phyloP scores from a whole-genome alignment of 2,329 filamentous ascomycete genomes.

The Penicillium freii region DNA sequence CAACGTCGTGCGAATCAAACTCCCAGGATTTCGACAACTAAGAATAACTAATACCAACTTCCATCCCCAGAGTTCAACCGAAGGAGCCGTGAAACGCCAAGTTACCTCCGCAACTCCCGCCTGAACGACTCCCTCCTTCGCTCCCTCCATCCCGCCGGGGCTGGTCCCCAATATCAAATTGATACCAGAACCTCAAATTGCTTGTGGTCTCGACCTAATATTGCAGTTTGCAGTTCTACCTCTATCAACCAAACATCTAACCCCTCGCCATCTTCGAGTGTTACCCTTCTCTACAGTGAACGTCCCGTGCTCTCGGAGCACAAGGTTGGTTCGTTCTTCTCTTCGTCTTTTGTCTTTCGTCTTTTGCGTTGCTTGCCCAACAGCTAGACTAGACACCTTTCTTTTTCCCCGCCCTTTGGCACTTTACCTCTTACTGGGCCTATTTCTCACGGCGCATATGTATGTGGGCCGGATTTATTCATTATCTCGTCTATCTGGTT shows the following conservation, averaged over 20 bases:
- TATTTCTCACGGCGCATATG: conserved; percentile 3
- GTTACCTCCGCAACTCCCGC: conserved; percentile 35
- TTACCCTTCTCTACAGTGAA: conserved; percentile 16
- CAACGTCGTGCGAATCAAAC: conserved; percentile 13
- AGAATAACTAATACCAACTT: conserved; percentile 36
- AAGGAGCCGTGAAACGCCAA: conserved; percentile 36
- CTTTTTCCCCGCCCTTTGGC: conserved; percentile 6
- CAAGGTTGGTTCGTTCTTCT: conserved; percentile 38
- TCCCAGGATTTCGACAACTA: conserved; percentile 22
- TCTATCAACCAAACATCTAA: conserved; percentile 5
- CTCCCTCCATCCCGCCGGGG: conserved; percentile 26
- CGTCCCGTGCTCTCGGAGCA: conserved; percentile 25
- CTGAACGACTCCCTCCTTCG: conserved; percentile 19
- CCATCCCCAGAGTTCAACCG: conserved; percentile 27
- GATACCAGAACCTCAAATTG: conserved; percentile 2
- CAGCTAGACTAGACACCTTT: conserved; percentile 11
- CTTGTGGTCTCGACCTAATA: conserved; percentile 21
- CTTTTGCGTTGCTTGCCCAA: conserved; percentile 17
- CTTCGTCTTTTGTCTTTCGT: conserved; percentile 10
- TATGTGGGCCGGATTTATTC: conserved; percentile 8
- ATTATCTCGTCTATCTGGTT: conserved; percentile 8
- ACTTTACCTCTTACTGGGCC: conserved; percentile 6
- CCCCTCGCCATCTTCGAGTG: conserved; percentile 13
- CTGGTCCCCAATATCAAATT: conserved; percentile 28
- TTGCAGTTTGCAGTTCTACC: conserved; percentile 21